phyloP scores from a whole-genome alignment of 2,329 filamentous ascomycete species.

The Nigrospora osmanthi region DNA sequence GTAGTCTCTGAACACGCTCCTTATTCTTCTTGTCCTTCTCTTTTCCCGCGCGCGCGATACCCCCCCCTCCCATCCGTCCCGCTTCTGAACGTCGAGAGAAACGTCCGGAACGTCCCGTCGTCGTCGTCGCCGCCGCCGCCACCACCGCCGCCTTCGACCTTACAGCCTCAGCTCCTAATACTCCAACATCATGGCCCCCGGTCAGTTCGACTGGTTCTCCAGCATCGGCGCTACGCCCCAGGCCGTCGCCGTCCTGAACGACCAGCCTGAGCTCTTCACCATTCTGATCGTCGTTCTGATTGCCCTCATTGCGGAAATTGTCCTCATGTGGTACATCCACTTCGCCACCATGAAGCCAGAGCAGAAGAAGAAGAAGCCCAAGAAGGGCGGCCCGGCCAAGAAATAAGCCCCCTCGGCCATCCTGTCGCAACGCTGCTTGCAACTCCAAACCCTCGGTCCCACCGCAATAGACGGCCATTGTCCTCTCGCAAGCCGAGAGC shows the following conservation, averaged over 20 bases:
- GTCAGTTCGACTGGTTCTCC: conserved; percentile 49
- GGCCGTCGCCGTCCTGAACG: conserved; percentile 52
- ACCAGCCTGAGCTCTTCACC: conserved; percentile 52
- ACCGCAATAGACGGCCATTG: too few species aligned
- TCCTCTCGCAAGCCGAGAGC: too few species aligned
- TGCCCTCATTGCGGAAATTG: conserved; percentile 34
- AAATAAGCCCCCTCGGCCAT: background rate
- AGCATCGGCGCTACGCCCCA: conserved; percentile 49
- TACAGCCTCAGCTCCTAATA: background rate
- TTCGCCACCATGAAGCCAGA: conserved; percentile 53
- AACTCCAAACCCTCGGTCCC: too few species aligned
- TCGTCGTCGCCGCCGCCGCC: too few species aligned
- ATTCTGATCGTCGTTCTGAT: conserved; percentile 48
- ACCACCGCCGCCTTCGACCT: background rate
- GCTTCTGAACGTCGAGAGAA: background rate
- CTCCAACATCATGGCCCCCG: conserved; percentile 16
- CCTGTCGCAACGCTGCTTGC: too few species aligned
- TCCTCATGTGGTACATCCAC: conserved; percentile 51
- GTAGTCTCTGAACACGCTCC: conserved; percentile 5
- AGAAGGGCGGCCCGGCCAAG: conserved; percentile 25
- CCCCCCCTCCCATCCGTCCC: background rate
- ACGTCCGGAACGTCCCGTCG: conserved; percentile 9
- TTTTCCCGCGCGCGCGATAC: background rate
- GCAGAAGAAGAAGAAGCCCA: conserved; percentile 45
- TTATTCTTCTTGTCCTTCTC: conserved; percentile 2